Evolutionary conservation across 2,329 filamentous ascomycete genomes (phyloP), one percentile per base, ranked within the genome.

Genomic region (Lachnellula occidentalis): DNA sequence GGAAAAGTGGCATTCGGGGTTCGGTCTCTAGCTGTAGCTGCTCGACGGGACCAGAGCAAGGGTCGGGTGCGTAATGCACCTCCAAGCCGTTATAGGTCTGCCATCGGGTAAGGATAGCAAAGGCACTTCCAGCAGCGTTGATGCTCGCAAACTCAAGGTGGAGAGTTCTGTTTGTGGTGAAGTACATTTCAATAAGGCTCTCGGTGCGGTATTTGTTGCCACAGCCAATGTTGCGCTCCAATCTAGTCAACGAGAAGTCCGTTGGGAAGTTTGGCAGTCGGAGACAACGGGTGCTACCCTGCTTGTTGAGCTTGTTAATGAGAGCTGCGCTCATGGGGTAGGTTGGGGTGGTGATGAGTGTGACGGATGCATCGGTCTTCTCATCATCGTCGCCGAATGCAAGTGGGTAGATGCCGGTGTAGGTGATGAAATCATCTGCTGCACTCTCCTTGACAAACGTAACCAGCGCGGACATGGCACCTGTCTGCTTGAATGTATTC

Each of bases 91-190:
- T 41, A 22, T 65, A 64, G 8, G 9, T 11, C 8, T 15, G n/a
- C 31, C 53, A 56, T 11, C 12, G 39, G 2, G 47, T 53, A 1
- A 68, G 24, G 11, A 64, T 56, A 3, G 45, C 53, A 42, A 49
- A 63, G 4, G 61, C 56, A 17, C 24, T 49, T 6, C 55, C 53
- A 1, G 66, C 64, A 12, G 48, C 45, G 12, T 49, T 47, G 2
- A 66, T 34, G 34, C 49, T 61, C 0, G 59, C 52, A 50, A 67
- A 68, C 37, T 67, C 57, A 4, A 67, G 42, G 41, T 61, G 56
- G 1, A 68, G 41, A 3, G 52, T 62, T 4, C 39, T 37, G 0
- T 48, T 19, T 9, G 58, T 48, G 50, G 66, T 63, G 34, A 65
- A 45, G 21, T 55, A 63, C 24, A 61, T 55, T 17, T 67, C 61